Base-by-base conservation (phyloP, 306 rosid genomes). In the Prunus fruticosa region DNA sequence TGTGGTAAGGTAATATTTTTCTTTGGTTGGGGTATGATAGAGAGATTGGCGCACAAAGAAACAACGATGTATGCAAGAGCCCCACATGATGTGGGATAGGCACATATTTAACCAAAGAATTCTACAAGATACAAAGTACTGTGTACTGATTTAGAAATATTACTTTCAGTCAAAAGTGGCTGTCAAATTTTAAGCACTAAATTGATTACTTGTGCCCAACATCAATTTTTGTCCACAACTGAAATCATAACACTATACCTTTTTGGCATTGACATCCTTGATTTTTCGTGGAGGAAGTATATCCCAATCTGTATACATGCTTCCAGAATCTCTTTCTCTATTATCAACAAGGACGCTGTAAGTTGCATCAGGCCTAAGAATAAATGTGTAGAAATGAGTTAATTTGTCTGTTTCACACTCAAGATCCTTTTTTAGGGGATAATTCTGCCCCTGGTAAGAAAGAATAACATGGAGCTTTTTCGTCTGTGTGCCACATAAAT, bases 371-470 rank as follows among this genome's bases (percentile, higher is more conserved):
- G 97, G 97, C 82, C 97, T 78, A n/a, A 95, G 92, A 82, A 92
- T 84, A 75, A 95, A 86, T 80, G 98, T 90, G 86, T 95, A 92
- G 87, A 95, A 95, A 88, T 95, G 97, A 68, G 97, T 92, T 68
- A 95, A 83, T 88, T 85, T 95, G 82, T 95, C 98, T 28, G 93
- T 92, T 85, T 95, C 98, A 85, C 93, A 95, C 69, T 92, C 85
- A 78, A 95, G 85, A 74, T 89, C 97, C 88, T 95, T 92, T 88
- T 95, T 95, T 47, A 90, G 1, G 30, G 97, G 97, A 83, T 95
- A 92, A 79, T 95, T 95, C 74, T 95, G 98, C 63, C 97, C 97
- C 82, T 92, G 97, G 81, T 95, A 95, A 16, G 98, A 95, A 74
- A 92, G 87, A 80, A 95, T 89, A 54, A 79, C 80, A 76, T 95